These are phyloP conservation scores for Botrytis sinoallii DNA, from an alignment of 2,329 filamentous ascomycete species.

Conservation along the genomic window DNA sequence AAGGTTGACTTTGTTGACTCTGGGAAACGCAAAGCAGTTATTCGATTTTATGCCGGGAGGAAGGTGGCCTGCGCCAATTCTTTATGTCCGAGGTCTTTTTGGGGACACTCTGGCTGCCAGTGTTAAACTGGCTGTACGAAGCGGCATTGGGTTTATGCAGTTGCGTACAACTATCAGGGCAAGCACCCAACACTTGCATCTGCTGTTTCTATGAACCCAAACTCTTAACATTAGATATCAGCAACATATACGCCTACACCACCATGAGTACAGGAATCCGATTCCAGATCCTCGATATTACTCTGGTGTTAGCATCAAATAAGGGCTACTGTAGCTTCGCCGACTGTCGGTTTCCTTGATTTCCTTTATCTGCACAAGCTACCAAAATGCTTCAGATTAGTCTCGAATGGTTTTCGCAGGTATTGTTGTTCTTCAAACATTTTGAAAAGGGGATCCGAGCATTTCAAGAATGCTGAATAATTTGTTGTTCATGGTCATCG, in stretches of 20 bases:
- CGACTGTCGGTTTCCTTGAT: not conserved
- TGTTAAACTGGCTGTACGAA: not conserved
- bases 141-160: not conserved
- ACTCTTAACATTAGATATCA: not conserved
- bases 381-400: not conserved
- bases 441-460: not conserved
- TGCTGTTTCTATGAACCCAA: not conserved
- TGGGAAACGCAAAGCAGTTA: rapidly evolving
- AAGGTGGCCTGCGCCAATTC: not conserved
- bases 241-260: not conserved
- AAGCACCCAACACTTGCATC: not conserved
- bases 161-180: not conserved
- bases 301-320: not conserved
- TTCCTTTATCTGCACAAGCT: not conserved
- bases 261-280: not conserved
- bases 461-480: not conserved
- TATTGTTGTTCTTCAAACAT: not conserved
- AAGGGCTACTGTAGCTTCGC: not conserved
- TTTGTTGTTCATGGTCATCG: not conserved
- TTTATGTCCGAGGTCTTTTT: not conserved
- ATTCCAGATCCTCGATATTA: not conserved
- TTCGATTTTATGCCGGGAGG: not conserved
- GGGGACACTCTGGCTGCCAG: not conserved
- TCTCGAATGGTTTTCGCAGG: not conserved
- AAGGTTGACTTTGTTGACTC: not conserved